Percentiles rank a stretch among this genome's conserved stretches.
phyloP scores from a whole-genome alignment of 331 rosid genomes.

The Quercus lobata region DNA sequence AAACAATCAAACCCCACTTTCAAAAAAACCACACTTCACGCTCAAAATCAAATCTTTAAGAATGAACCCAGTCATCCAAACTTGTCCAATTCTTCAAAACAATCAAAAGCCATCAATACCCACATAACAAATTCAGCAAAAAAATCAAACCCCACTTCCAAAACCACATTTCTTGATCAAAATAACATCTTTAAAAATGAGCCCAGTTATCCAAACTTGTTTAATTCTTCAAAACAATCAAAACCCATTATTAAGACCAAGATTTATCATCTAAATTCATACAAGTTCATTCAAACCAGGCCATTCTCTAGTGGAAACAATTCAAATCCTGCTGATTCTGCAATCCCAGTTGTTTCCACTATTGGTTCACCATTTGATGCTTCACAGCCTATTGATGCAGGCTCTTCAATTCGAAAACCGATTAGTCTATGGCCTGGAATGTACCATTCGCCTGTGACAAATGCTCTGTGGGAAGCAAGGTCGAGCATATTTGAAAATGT shows the following conservation, averaged over 20 bases:
- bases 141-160: neutral
- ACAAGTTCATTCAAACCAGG: neutral
- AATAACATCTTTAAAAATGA: neutral
- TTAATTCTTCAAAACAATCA: neutral
- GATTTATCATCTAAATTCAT: neutral
- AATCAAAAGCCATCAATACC: neutral
- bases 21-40: neutral
- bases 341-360: constrained; percentile 22
- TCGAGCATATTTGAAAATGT: constrained; percentile 44
- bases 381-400: constrained; percentile 47
- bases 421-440: constrained; percentile 76
- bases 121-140: neutral
- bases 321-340: neutral
- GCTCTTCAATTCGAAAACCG: constrained; percentile 66
- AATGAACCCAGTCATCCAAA: neutral
- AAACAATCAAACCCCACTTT: neutral
- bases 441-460: constrained; percentile 82
- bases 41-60: neutral
- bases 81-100: neutral
- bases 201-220: neutral
- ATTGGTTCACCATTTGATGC: neutral
- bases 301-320: neutral
- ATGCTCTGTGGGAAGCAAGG: constrained; percentile 96
- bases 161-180: neutral
- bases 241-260: neutral